A percentile compares a stretch with the other conserved stretches of the same genome.
Conservation (phyloP, 306 rosid species). For the Amphicarpaea edgeworthii region DNA sequence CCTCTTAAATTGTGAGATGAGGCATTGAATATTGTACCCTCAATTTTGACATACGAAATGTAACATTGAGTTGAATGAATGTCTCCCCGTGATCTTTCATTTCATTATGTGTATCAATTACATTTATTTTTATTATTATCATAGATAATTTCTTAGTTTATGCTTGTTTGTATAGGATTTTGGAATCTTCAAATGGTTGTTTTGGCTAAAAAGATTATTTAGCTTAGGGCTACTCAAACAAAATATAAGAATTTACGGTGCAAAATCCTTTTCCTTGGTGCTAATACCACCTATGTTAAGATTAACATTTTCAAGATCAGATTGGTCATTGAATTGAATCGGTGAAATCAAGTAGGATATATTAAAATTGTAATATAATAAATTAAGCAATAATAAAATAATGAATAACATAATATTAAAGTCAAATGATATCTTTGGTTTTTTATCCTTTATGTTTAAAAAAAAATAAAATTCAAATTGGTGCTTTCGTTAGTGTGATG, state of each 20-base stretch:
- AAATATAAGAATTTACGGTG: background rate
- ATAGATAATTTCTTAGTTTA: background rate
- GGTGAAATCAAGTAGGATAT: too few species aligned
- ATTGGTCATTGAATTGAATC: too few species aligned
- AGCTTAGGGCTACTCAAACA: background rate
- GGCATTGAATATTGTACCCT: constrained; percentile 46
- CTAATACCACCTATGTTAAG: too few species aligned
- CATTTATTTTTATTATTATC: constrained; percentile 7
- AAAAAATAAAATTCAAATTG: too few species aligned
- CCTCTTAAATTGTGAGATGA: constrained; percentile 63
- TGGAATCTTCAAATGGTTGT: background rate
- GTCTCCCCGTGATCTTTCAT: constrained; percentile 34
- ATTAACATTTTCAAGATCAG: too few species aligned
- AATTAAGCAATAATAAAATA: too few species aligned
- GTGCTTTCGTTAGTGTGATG: too few species aligned
- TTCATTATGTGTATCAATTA: constrained; percentile 31
- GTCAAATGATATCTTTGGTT: too few species aligned
- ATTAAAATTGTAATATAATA: too few species aligned
- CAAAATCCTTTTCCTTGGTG: background rate
- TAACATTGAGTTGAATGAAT: constrained; percentile 43
- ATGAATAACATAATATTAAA: too few species aligned
- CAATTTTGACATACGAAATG: constrained; percentile 64
- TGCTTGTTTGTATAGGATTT: background rate
- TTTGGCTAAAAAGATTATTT: background rate
- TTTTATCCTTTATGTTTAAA: too few species aligned